These are phyloP conservation scores for Tephrocybe sp. DNA, from an alignment of 768 basidiomycete genomes.

Conservation along the genomic window DNA sequence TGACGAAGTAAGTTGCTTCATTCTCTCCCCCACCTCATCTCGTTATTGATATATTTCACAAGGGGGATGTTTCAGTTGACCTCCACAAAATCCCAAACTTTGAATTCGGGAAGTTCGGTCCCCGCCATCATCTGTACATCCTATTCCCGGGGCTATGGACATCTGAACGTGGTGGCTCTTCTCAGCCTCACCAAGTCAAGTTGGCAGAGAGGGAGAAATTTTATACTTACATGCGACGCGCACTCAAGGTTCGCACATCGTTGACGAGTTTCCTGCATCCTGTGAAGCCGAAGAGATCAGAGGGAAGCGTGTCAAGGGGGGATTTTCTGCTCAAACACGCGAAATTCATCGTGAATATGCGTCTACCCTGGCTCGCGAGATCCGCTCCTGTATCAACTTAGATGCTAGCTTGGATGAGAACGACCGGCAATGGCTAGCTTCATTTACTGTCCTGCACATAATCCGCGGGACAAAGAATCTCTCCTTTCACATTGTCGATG, in stretches of 20 bases:
- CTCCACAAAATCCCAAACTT: conserved; percentile 27
- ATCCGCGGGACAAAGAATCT: too few relatives aligned
- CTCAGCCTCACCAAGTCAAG: conserved; percentile 2
- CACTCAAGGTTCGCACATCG: conserved; percentile 9
- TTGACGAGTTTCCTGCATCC: conserved; percentile 23
- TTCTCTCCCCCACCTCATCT: too few relatives aligned
- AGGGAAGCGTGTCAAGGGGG: conserved; percentile 16
- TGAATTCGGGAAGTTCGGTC: too few relatives aligned
- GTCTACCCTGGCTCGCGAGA: background rate
- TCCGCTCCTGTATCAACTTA: too few relatives aligned
- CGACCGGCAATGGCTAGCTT: too few relatives aligned
- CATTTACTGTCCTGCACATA: too few relatives aligned
- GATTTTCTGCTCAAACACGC: too few relatives aligned
- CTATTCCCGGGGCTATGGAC: conserved; percentile 24
- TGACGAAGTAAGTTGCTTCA: background rate
- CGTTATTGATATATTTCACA: too few relatives aligned
- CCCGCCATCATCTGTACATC: conserved; percentile 17
- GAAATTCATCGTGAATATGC: conserved; percentile 10
- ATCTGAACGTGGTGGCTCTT: background rate
- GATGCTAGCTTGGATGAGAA: too few relatives aligned
- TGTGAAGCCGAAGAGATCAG: conserved; percentile 20
- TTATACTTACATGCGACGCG: conserved; percentile 24
- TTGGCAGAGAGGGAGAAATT: too few relatives aligned
- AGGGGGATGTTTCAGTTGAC: background rate
- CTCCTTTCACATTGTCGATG: background rate